Evolutionary conservation across 306 rosid genomes (phyloP).

Genomic region (Glycyrrhiza uralensis): DNA sequence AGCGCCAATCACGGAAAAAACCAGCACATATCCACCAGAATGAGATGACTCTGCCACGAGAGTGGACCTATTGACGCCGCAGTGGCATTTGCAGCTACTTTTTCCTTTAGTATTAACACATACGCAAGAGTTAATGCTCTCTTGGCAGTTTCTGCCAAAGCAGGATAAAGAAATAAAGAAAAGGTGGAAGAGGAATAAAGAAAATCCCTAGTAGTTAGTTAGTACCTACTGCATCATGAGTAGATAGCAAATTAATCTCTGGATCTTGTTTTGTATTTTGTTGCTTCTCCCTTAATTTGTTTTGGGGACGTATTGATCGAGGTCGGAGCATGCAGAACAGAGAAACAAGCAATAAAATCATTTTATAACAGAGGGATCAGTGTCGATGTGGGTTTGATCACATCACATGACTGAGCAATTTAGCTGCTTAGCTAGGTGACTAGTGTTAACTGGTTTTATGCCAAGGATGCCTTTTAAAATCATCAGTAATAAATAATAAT

Average conservation of each 20-base stretch:
- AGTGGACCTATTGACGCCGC: slow-evolving; percentile 69
- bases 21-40: slow-evolving; percentile 24
- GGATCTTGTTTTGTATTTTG: neutral
- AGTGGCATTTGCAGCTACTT: neutral
- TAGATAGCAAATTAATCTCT: neutral
- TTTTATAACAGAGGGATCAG: neutral
- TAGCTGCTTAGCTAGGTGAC: neutral
- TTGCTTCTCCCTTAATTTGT: neutral
- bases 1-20: slow-evolving; percentile 27
- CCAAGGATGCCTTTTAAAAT: neutral
- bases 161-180: neutral
- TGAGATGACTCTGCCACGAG: slow-evolving; percentile 64
- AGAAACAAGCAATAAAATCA: neutral
- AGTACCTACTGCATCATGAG: neutral
- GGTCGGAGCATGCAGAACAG: neutral
- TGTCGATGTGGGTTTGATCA: neutral
- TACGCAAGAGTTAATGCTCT: neutral
- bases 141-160: slow-evolving; percentile 8
- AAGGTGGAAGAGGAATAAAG: slow-evolving; percentile 6
- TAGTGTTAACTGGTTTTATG: neutral
- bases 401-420: neutral
- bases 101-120: neutral
- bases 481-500: neutral
- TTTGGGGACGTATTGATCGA: neutral
- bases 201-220: neutral